A percentile compares a stretch with the other conserved stretches of the same genome.
phyloP scores from a whole-genome alignment of 257 asterid genomes.

The Scutellaria minor region DNA sequence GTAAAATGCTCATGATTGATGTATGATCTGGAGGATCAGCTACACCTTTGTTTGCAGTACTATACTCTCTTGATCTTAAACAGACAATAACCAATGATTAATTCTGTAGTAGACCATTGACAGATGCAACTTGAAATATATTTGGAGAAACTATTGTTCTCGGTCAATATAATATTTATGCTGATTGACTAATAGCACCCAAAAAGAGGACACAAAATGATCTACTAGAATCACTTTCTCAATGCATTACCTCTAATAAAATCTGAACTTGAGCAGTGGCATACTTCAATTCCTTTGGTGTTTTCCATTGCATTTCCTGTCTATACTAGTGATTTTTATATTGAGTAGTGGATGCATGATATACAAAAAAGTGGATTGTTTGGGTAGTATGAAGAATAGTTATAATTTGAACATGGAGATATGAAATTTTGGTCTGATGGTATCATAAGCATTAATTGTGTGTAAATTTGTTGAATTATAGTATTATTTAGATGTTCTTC shows the following conservation, averaged over 20 bases:
- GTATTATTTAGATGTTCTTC: constrained; percentile 13
- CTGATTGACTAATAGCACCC: constrained; percentile 17
- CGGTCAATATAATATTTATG: constrained; percentile 4
- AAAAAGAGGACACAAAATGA: neutral
- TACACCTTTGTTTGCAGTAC: neutral
- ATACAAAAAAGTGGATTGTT: neutral
- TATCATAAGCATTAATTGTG: constrained; percentile 7
- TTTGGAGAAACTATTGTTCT: neutral
- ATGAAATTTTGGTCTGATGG: neutral
- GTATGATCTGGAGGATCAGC: neutral
- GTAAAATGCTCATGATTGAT: constrained; percentile 13
- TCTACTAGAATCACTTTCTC: constrained; percentile 23
- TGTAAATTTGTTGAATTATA: neutral
- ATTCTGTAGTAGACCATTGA: neutral
- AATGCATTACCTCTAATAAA: neutral
- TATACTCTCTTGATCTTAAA: no score
- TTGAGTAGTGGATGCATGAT: constrained; percentile 20
- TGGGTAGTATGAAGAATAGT: neutral
- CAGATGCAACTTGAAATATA: neutral
- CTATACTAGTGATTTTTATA: constrained; percentile 18
- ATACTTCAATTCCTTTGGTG: neutral
- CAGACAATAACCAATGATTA: no score
- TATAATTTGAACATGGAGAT: neutral
- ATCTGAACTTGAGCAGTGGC: neutral
- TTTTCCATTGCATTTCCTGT: constrained; percentile 23